Evolutionary conservation across 768 basidiomycete species (phyloP).

Genomic region (Lactarius trivialis): DNA sequence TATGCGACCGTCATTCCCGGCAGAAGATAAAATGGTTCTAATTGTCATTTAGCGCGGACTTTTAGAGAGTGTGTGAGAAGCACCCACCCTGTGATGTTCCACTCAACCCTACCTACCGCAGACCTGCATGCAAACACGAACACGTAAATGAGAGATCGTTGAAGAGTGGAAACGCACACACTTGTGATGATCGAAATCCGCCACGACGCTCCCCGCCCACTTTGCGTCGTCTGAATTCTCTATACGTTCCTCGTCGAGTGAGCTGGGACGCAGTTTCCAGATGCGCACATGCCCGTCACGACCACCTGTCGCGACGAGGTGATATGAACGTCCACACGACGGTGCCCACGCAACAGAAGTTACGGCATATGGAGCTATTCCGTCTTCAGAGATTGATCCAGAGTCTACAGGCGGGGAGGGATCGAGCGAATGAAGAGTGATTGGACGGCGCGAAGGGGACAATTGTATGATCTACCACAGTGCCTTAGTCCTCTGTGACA

Average conservation of each 20-base stretch:
- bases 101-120: slow-evolving; percentile 80
- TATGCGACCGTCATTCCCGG: slow-evolving; percentile 77
- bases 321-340: slow-evolving; percentile 87
- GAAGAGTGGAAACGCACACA: slow-evolving; percentile 29
- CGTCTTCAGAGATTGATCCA: slow-evolving; percentile 28
- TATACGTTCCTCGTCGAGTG: slow-evolving; percentile 33
- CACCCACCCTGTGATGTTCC: slow-evolving; percentile 82
- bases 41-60: not conserved
- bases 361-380: slow-evolving; percentile 51
- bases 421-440: slow-evolving; percentile 55
- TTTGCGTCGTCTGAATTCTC: slow-evolving; percentile 40
- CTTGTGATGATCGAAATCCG: slow-evolving; percentile 86
- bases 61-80: not conserved
- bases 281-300: slow-evolving; percentile 86
- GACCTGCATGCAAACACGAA: slow-evolving; percentile 38
- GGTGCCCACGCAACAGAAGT: slow-evolving; percentile 92
- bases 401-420: slow-evolving; percentile 36
- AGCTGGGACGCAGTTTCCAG: slow-evolving; percentile 70
- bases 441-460: slow-evolving; percentile 59
- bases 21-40: slow-evolving; percentile 77
- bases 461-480: slow-evolving; percentile 65
- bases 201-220: slow-evolving; percentile 75
- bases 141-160: not conserved
- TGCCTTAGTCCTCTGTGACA: slow-evolving; percentile 3
- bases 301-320: slow-evolving; percentile 86